Conservation (phyloP, 2,329 filamentous ascomycete genomes). For the Aspergillus latus region DNA sequence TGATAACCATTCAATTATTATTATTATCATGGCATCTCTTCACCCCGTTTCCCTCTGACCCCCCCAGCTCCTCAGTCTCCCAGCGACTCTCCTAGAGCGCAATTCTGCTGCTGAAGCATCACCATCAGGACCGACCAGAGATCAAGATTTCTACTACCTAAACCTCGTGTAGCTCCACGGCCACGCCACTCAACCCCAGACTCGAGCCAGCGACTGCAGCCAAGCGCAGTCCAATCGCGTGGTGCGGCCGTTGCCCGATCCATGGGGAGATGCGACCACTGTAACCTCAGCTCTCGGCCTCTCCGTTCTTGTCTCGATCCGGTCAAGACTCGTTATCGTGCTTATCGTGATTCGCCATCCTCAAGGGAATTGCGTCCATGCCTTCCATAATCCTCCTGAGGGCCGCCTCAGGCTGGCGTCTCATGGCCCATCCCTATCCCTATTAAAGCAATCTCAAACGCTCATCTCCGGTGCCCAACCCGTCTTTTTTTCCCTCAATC, state of each 20-base stretch:
- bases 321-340: background rate
- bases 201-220: background rate
- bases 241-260: constrained; percentile 12
- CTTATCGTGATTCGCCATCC: constrained; percentile 11
- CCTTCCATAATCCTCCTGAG: background rate
- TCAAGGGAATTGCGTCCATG: background rate
- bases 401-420: background rate
- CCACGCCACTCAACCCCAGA: background rate
- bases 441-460: constrained; percentile 9
- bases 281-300: constrained; percentile 20
- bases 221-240: background rate
- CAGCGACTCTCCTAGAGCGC: too few relatives aligned
- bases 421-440: background rate
- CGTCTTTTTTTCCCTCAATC: background rate
- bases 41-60: too few relatives aligned
- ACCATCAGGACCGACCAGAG: background rate
- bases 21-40: too few relatives aligned
- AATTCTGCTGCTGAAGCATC: background rate
- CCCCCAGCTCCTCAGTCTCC: background rate
- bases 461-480: background rate
- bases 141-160: background rate
- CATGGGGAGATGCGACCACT: constrained; percentile 11
- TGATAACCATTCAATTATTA: too few relatives aligned
- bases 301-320: background rate
- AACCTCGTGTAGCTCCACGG: background rate